These are phyloP conservation scores for Hypoxylon crocopeplum DNA, from an alignment of 495 filamentous ascomycete species.

Conservation along the genomic window DNA sequence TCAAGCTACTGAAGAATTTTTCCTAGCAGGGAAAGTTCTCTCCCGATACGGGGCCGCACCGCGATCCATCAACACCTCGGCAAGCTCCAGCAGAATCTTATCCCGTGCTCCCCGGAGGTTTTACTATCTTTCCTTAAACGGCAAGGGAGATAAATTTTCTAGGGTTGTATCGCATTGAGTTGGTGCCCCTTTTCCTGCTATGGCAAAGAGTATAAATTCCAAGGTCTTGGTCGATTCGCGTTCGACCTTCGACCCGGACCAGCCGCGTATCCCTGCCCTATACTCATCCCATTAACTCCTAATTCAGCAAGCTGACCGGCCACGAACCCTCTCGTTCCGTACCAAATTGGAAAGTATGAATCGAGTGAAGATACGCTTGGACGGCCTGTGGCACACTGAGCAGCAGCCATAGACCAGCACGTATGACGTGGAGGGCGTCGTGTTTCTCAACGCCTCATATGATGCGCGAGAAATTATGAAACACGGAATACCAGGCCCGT, in stretches of 20 bases:
- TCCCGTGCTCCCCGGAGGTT: background rate
- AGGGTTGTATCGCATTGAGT: slow-evolving; percentile 18
- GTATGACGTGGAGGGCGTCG: slow-evolving; percentile 21
- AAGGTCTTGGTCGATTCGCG: slow-evolving; percentile 13
- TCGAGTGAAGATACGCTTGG: background rate
- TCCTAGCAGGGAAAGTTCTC: slow-evolving; percentile 7
- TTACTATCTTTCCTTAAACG: too few species aligned
- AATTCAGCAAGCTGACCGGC: slow-evolving; percentile 22
- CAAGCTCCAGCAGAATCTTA: background rate
- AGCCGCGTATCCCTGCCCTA: slow-evolving; percentile 31
- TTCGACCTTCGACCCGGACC: slow-evolving; percentile 1
- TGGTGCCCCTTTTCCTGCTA: too few species aligned
- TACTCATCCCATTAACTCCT: slow-evolving; percentile 24
- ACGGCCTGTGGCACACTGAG: background rate
- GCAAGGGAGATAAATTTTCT: slow-evolving; percentile 3
- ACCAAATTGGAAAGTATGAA: background rate
- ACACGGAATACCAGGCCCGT: slow-evolving; percentile 30
- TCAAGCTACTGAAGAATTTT: slow-evolving; percentile 31
- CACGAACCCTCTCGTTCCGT: background rate
- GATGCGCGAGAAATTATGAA: slow-evolving; percentile 25
- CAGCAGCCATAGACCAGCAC: background rate
- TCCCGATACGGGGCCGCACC: slow-evolving; percentile 25
- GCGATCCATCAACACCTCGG: slow-evolving; percentile 8
- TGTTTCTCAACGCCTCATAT: slow-evolving; percentile 21
- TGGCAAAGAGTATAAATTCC: background rate